Base-by-base conservation (phyloP, 2,329 filamentous ascomycete species). In the Hymenoscyphus fructigenus region DNA sequence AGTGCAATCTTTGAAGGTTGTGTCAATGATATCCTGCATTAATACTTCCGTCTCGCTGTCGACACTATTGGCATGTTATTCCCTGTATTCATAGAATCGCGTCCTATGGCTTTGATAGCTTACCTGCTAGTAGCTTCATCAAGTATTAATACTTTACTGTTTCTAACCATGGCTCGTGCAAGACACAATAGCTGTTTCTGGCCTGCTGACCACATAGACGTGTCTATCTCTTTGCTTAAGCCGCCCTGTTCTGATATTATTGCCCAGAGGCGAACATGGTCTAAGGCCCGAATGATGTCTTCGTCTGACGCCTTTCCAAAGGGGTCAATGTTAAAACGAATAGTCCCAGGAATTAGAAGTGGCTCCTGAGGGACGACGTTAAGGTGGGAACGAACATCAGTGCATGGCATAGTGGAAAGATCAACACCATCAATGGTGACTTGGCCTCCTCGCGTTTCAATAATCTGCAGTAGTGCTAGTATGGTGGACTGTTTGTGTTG, bases 321-420 rank as follows among this genome's bases (percentile, higher is more conserved):
- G 14, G 94, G 94, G 75, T 97, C 93, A 23, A 97, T 83, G 75
- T 98, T 98, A 75, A 83, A 91, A 66, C 93, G 87, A 66, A 97
- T 89, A 0, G 92, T 96, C 69, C 93, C 93, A 28, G 88, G 91
- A 78, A 97, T 96, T 0, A 97, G 82, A 0, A 93, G 96, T 62
- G 91, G 93, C 74, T 97, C 94, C 80, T 98, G 94, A 20, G 94
- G 94, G 62, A 98, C 93, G 77, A 97, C 97, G 1, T 93, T 96
- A 72, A 98, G 93, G 28, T 17, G 20, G 10, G 20, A 17, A 6
- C 55, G 55, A 28, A 57, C n/a, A 23, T 57, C 20, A 28, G n/a
- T 17, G 20, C 55, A 28, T 12, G 20, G 7, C n/a, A 57, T 57
- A 2, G 23, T 57, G 9, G 55, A 57, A 28, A 32, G 14, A 32